phyloP scores from a whole-genome alignment of 139 green algal species.

The Pleodorina starrii region DNA sequence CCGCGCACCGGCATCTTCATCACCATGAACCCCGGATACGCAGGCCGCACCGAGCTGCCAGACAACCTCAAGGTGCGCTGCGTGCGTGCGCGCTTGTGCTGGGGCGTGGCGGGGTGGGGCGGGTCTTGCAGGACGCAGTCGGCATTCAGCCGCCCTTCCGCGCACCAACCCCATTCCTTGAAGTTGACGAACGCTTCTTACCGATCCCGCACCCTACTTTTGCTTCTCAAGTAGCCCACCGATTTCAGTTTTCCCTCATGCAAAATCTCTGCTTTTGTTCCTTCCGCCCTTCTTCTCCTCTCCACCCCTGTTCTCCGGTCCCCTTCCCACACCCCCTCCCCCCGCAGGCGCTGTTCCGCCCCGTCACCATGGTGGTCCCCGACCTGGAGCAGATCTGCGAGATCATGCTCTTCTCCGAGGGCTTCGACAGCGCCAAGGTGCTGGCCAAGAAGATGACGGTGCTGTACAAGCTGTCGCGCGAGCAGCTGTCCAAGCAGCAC shows the following conservation, averaged over 20 bases:
- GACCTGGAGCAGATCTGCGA: constrained; percentile 88
- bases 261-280: no score
- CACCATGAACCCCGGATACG: constrained; percentile 92
- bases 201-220: no score
- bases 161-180: no score
- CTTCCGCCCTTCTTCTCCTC: background rate
- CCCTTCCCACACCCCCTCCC: no score
- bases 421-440: constrained; percentile 86
- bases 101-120: no score
- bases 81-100: no score
- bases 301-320: no score
- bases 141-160: no score
- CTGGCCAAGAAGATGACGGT: constrained; percentile 94
- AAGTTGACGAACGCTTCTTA: no score
- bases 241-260: no score
- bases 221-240: no score
- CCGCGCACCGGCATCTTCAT: constrained; percentile 88
- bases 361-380: constrained; percentile 88
- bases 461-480: constrained; percentile 87
- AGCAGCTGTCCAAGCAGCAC: constrained; percentile 91
- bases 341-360: constrained; percentile 86
- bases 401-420: constrained; percentile 92
- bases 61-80: constrained; percentile 62
- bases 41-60: constrained; percentile 84
- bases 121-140: no score